Conservation (phyloP, 495 filamentous ascomycete genomes). For the Penicillium cosmopolitanum region DNA sequence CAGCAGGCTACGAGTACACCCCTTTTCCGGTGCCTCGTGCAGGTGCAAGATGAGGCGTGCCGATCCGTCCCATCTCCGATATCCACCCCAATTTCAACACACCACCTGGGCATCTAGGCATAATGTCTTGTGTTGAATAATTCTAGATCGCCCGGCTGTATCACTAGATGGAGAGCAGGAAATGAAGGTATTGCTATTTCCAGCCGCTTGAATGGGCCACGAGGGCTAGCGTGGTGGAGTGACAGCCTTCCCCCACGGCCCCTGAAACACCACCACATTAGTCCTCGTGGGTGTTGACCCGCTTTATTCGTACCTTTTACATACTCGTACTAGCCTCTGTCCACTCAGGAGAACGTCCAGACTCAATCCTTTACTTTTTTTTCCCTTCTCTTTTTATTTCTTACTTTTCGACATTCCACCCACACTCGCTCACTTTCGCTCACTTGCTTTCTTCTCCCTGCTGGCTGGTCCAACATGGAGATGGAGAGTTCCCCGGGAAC, state of each 20-base stretch:
- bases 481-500: constrained; percentile 42
- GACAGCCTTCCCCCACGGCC: constrained; percentile 13
- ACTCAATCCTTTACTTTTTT: constrained; percentile 13
- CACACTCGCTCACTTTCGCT: constrained; percentile 9
- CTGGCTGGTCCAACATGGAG: constrained; percentile 33
- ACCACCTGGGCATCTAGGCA: too few species aligned
- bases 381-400: constrained; percentile 5
- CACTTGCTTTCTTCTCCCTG: constrained; percentile 16
- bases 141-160: too few species aligned
- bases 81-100: background rate
- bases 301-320: constrained; percentile 6
- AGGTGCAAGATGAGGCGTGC: background rate
- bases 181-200: too few species aligned
- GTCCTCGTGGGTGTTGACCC: constrained; percentile 23
- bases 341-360: constrained; percentile 28
- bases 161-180: too few species aligned
- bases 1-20: too few species aligned
- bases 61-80: background rate
- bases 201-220: too few species aligned
- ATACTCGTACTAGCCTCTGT: too few species aligned
- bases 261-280: constrained; percentile 39
- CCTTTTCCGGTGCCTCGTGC: too few species aligned
- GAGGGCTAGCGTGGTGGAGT: background rate
- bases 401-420: background rate
- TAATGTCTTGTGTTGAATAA: too few species aligned